phyloP scores from a whole-genome alignment of 495 filamentous ascomycete species.

The Xylaria acuta region DNA sequence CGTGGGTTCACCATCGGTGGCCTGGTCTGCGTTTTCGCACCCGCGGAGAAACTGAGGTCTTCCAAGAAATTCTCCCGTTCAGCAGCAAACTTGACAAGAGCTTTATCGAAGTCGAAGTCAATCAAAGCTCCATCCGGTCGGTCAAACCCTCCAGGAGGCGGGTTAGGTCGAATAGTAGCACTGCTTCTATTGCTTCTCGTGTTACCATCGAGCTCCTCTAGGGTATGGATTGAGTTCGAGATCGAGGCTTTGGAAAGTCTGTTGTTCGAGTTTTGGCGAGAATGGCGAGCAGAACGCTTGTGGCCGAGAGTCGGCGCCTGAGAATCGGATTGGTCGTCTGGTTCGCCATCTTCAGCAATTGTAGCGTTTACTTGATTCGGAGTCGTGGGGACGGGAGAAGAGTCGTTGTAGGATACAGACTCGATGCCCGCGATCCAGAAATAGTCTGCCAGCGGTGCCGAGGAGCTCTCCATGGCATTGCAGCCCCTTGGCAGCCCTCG shows the following conservation, averaged over 20 bases:
- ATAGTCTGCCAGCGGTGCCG: slow-evolving; percentile 91
- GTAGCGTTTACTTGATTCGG: slow-evolving; percentile 67
- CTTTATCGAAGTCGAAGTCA: slow-evolving; percentile 91
- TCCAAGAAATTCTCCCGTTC: slow-evolving; percentile 93
- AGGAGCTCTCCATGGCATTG: slow-evolving; percentile 65
- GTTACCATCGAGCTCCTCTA: slow-evolving; percentile 64
- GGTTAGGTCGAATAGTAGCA: slow-evolving; percentile 73
- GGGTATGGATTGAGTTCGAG: slow-evolving; percentile 66
- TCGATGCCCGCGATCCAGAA: slow-evolving; percentile 98
- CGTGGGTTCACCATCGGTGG: slow-evolving; percentile 75
- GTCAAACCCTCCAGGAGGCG: slow-evolving; percentile 46
- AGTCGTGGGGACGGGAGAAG: slow-evolving; percentile 33
- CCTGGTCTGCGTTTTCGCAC: slow-evolving; percentile 73
- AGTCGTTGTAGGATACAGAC: slow-evolving; percentile 67
- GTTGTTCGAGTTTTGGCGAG: slow-evolving; percentile 69
- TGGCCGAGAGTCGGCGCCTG: slow-evolving; percentile 46
- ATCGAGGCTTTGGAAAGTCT: slow-evolving; percentile 69
- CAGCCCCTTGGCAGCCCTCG: slow-evolving; percentile 36
- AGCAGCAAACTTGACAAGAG: slow-evolving; percentile 89
- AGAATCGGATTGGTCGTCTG: slow-evolving; percentile 57
- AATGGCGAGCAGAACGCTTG: slow-evolving; percentile 63
- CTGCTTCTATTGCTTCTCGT: slow-evolving; percentile 88
- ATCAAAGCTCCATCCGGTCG: slow-evolving; percentile 34
- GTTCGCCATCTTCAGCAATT: slow-evolving; percentile 81
- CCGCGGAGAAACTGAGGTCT: slow-evolving; percentile 88